phyloP scores from a whole-genome alignment of 495 filamentous ascomycete genomes.

The Podospora anserina region DNA sequence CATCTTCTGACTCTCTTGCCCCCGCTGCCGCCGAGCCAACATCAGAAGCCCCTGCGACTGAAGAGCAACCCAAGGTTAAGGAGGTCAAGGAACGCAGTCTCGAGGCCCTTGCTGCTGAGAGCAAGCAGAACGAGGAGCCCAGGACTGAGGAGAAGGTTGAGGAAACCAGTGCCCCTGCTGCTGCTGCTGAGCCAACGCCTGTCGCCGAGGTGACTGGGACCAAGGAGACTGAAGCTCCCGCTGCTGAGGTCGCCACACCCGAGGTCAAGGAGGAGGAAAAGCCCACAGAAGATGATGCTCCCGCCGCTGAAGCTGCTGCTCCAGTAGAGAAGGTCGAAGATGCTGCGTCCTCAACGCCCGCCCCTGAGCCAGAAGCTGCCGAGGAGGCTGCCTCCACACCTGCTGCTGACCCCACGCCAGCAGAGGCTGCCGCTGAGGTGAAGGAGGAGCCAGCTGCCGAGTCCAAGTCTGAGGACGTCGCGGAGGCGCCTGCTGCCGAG shows the following conservation, averaged over 20 bases:
- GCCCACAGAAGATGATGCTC: conserved; percentile 7
- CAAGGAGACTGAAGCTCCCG: conserved; percentile 6
- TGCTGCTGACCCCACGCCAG: neutral
- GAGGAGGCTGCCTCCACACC: conserved; percentile 7
- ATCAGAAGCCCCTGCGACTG: conserved; percentile 7
- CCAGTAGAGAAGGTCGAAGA: neutral
- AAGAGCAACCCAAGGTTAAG: conserved; percentile 12
- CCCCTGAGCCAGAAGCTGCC: conserved; percentile 3
- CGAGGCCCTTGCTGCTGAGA: neutral
- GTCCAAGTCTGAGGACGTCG: conserved; percentile 6
- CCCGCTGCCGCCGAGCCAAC: conserved; percentile 18
- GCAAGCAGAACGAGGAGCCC: conserved; percentile 8
- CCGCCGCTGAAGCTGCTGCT: conserved; percentile 5
- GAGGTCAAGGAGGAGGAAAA: neutral
- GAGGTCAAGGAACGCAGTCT: conserved; percentile 10
- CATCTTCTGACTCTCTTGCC: conserved; percentile 8
- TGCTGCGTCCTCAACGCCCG: neutral
- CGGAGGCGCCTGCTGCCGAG: conserved; percentile 9
- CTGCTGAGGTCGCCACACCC: conserved; percentile 2
- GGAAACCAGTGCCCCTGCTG: conserved; percentile 13
- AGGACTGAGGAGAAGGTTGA: conserved; percentile 11
- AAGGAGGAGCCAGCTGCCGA: conserved; percentile 15
- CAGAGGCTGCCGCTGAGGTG: conserved; percentile 9
- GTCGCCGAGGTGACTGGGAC: conserved; percentile 16
- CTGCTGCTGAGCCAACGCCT: conserved; percentile 17